Evolutionary conservation across 345 rosid species (phyloP), one percentile per base, ranked within the genome.

Genomic region (Linum tenue): DNA sequence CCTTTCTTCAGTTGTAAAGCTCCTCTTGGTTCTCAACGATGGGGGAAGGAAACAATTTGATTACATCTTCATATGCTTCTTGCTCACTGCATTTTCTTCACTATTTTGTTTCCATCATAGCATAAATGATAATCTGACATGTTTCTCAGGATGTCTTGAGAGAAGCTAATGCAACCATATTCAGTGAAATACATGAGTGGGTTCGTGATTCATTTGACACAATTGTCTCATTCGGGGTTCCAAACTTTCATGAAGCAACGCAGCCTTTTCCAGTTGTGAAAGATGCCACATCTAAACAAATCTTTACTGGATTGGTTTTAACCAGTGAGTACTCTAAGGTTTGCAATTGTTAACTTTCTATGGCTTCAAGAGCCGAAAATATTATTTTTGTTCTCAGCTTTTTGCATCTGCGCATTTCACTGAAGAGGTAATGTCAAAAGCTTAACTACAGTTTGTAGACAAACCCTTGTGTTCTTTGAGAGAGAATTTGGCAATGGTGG

Each of bases 231-330:
- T 68, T 59, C 51, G 85, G 78, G 58, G 68, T 68, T 16, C 69
- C 78, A 35, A 69, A 60, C 3, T 79, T 77, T 40, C 62, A 59
- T 36, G 89, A 90, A 81, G 83, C 88, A 65, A 78, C 86, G 39
- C 79, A 68, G 17, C 72, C 89, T 67, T 83, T 80, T 69, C 96
- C 97, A 9, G 43, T 84, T 70, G 71, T 87, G 50, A 72, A 75
- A 42, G 82, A 82, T 70, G 80, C 88, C 62, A 70, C 81, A 67
- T 84, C 89, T 42, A 88, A 79, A 77, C 85, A 83, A 65, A 59
- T 94, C 65, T 83, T 75, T 62, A 84, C 96, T 17, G 96, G 87
- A 40, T 69, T 94, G 63, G 85, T 90, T 67, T 82, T 82, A 64
- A 90, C 97, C 55, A 86, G 99, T 94, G 79, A 88, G 97, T 83